Base-by-base conservation (phyloP, 192 early-diverging fungal genomes). In the Backusella luteola region DNA sequence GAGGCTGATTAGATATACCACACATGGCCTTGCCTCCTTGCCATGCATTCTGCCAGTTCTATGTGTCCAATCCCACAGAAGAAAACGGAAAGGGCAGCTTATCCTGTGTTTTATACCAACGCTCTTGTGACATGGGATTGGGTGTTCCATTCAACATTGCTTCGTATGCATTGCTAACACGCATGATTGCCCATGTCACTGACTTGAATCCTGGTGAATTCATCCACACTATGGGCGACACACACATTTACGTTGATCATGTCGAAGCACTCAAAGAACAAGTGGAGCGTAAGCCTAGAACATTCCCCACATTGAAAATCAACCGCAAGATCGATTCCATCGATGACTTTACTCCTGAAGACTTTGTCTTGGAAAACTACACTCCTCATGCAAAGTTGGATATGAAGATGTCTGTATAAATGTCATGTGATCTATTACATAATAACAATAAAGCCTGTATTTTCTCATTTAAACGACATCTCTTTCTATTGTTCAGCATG, bases 71-170 rank as follows among this genome's bases (percentile, higher is more conserved):
- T 4, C 90, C 90, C 0, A 77, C 87, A 38, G 73, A 84, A 41
- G 84, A 85, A 11, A 78, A 86, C 32, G 78, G 83, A 0, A 82
- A 85, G 14, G 86, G 89, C 3, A 78, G 80, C 23, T 85, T 99
- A 12, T 97, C 95, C 2, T 98, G 97, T 83, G 93, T 95, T 69
- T 87, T 99, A 63, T 99, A 99, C 85, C 98, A 99, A 83, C 88
- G 98, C 2, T 94, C 95, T 1, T 94, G 94, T 81, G 98, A 99
- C 77, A 88, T 99, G 84, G 98, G 98, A 6, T 86, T 99, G 29
- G 98, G 98, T 21, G 96, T 99, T 0, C 98, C 98, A 1, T 99
- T 99, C 82, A 99, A 99, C 79, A 98, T 99, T 84, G 95, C 98
- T 5, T 96, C 94, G 29, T 99, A 99, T 78, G 93, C 97, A 1